Evolutionary conservation across 1,139 yeast genomes (phyloP).

Genomic region (Saccharomyces hybrid): DNA sequence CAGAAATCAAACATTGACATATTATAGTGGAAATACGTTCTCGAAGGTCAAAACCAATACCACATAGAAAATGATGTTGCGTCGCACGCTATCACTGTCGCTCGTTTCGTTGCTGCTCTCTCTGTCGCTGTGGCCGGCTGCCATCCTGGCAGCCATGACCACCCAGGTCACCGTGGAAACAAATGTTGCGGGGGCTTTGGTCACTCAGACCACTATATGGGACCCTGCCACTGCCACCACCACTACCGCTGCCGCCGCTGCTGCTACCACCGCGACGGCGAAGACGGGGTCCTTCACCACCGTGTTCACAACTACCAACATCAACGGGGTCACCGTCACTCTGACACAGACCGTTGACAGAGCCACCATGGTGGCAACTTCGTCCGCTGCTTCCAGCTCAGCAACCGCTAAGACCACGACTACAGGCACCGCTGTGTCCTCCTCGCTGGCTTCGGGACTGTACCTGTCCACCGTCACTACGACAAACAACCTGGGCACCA

Average conservation of each 20-base stretch:
- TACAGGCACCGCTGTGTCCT: not conserved
- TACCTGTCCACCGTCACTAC: not conserved
- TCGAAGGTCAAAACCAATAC: not conserved
- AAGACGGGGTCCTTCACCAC: slow-evolving; percentile 7
- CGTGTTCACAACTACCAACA: slow-evolving; percentile 3
- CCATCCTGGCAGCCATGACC: slow-evolving; percentile 12
- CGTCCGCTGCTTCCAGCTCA: not conserved
- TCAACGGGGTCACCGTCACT: not conserved
- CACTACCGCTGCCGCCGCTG: not conserved
- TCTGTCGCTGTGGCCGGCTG: not conserved
- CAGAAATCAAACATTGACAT: not conserved
- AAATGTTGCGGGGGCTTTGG: slow-evolving; percentile 19
- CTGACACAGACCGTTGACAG: not conserved
- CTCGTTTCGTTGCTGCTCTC: slow-evolving; percentile 2
- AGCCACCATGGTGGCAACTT: not conserved
- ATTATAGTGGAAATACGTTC: not conserved
- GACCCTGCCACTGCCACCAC: slow-evolving; percentile 16
- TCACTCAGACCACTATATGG: slow-evolving; percentile 16
- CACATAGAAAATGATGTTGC: not conserved
- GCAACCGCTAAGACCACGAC: not conserved
- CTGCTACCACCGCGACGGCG: slow-evolving; percentile 7
- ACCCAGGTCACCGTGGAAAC: slow-evolving; percentile 29
- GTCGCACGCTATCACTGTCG: not conserved
- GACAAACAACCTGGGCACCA: not conserved
- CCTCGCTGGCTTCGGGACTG: not conserved